A percentile compares a stretch with the other conserved stretches of the same genome.
phyloP scores from a whole-genome alignment of 2,329 filamentous ascomycete genomes.

The Cordyceps pruinosa region DNA sequence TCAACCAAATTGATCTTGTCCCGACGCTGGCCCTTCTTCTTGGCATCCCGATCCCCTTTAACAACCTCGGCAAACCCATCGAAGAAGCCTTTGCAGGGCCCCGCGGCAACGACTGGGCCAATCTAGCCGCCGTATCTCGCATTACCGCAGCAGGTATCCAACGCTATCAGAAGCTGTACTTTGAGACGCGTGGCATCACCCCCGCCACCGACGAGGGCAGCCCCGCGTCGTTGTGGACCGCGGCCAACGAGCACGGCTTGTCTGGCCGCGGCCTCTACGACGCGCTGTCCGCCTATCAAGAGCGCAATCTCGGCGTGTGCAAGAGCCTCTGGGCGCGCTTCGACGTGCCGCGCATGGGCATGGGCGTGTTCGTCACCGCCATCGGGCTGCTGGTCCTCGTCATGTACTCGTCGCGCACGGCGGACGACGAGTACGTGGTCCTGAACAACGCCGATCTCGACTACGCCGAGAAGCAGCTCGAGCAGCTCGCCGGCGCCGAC shows the following conservation, averaged over 20 bases:
- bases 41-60: slow-evolving; percentile 90
- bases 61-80: slow-evolving; percentile 88
- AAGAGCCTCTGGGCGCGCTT: slow-evolving; percentile 88
- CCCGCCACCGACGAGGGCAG: slow-evolving; percentile 43
- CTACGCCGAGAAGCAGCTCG: slow-evolving; percentile 48
- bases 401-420: slow-evolving; percentile 60
- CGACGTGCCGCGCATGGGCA: slow-evolving; percentile 76
- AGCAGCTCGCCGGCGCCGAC: slow-evolving; percentile 34
- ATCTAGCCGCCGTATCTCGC: slow-evolving; percentile 68
- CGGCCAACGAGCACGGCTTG: slow-evolving; percentile 38
- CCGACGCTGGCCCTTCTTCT: slow-evolving; percentile 83
- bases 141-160: slow-evolving; percentile 79
- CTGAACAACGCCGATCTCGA: slow-evolving; percentile 52
- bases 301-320: slow-evolving; percentile 70
- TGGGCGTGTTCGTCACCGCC: slow-evolving; percentile 67
- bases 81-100: slow-evolving; percentile 82
- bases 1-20: slow-evolving; percentile 88
- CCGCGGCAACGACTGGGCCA: slow-evolving; percentile 64
- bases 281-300: slow-evolving; percentile 67
- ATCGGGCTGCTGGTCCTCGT: slow-evolving; percentile 61
- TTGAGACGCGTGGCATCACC: slow-evolving; percentile 61
- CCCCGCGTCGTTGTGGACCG: slow-evolving; percentile 38
- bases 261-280: slow-evolving; percentile 37
- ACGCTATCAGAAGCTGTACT: slow-evolving; percentile 82
- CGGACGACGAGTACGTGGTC: slow-evolving; percentile 47